phyloP scores from a whole-genome alignment of 1,139 yeast species.

The Protomyces arabidopsidicola region DNA sequence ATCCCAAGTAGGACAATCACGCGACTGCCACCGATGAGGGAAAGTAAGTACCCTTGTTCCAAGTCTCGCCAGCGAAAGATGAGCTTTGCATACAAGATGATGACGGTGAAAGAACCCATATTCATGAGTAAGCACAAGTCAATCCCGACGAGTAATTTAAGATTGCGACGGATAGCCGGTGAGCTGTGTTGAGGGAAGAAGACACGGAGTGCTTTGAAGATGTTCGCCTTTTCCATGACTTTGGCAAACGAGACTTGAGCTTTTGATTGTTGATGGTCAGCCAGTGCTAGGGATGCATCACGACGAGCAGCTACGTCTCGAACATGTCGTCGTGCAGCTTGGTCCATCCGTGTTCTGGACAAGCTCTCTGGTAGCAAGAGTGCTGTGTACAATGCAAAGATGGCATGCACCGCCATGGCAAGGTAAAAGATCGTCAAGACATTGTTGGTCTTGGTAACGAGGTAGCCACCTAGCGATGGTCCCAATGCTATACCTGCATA shows the following conservation, averaged over 20 bases:
- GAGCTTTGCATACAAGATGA: slow-evolving; percentile 57
- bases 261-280: not conserved
- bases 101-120: slow-evolving; percentile 45
- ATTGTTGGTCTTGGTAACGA: slow-evolving; percentile 37
- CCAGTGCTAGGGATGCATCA: not conserved
- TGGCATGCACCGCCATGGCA: slow-evolving; percentile 34
- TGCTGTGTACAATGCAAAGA: slow-evolving; percentile 41
- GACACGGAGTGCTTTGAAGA: slow-evolving; percentile 7
- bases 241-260: not conserved
- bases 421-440: slow-evolving; percentile 37
- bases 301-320: slow-evolving; percentile 1
- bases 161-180: slow-evolving; percentile 11
- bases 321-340: slow-evolving; percentile 13
- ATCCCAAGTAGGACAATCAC: slow-evolving; percentile 45
- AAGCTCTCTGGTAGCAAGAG: slow-evolving; percentile 55
- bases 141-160: slow-evolving; percentile 10
- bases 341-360: slow-evolving; percentile 30
- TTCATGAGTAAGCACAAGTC: slow-evolving; percentile 40
- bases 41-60: slow-evolving; percentile 53
- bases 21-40: slow-evolving; percentile 50
- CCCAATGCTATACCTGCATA: slow-evolving; percentile 60
- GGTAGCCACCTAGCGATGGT: slow-evolving; percentile 54
- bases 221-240: not conserved
- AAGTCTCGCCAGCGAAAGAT: slow-evolving; percentile 57
- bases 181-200: slow-evolving; percentile 16